Evolutionary conservation across 169 alveolate species (phyloP).

Genomic region (Pseudocohnilembus persalinus): DNA sequence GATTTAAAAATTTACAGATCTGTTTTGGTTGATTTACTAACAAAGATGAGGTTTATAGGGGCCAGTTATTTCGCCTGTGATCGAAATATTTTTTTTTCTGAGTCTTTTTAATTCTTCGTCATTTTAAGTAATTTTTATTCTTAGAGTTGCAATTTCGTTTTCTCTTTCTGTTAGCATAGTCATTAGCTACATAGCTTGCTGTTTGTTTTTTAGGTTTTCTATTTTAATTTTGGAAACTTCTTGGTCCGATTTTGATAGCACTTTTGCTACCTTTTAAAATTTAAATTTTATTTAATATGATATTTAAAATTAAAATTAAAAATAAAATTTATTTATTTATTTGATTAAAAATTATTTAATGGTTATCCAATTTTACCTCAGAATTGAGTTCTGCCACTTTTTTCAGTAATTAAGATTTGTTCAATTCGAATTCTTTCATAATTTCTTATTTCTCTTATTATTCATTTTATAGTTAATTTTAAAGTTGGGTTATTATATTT

Average conservation of each 20-base stretch:
- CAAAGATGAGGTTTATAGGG: neutral
- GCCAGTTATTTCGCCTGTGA: neutral
- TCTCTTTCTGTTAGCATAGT: neutral
- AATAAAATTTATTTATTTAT: no score
- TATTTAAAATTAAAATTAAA: no score
- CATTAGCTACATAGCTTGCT: neutral
- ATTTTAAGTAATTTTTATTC: neutral
- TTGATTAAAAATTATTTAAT: no score
- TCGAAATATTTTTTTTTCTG: constrained; percentile 10
- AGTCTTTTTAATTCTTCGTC: constrained; percentile 18
- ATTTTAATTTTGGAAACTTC: constrained; percentile 15
- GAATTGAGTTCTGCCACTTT: constrained; percentile 2
- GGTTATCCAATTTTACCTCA: no score
- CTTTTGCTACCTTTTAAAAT: neutral
- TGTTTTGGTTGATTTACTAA: neutral
- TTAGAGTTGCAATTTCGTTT: constrained; percentile 9
- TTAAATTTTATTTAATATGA: no score
- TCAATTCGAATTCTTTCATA: constrained; percentile 3
- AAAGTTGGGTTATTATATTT: no score
- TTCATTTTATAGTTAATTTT: neutral
- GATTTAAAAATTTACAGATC: no score
- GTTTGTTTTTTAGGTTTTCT: constrained; percentile 10
- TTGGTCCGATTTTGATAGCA: constrained; percentile 3
- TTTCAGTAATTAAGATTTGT: constrained; percentile 7
- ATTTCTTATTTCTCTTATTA: constrained; percentile 2